Evolutionary conservation across 345 rosid species (phyloP).

Genomic region (Streptanthus diversifolius): DNA sequence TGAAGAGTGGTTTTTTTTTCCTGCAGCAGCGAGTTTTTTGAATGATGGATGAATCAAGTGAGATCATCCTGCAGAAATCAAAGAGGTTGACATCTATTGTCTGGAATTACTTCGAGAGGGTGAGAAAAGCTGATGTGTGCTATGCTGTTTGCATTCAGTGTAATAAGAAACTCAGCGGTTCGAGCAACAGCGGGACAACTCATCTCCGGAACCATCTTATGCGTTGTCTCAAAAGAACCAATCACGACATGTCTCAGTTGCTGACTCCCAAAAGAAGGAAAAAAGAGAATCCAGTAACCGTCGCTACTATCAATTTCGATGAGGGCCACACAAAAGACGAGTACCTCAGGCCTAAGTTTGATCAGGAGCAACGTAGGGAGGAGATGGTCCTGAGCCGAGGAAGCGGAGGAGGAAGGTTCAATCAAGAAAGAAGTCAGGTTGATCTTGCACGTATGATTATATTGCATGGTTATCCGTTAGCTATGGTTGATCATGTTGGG

Average conservation of each 20-base stretch:
- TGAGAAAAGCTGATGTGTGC: conserved; percentile 83
- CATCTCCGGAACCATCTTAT: conserved; percentile 90
- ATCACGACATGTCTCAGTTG: conserved; percentile 81
- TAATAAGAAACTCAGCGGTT: conserved; percentile 88
- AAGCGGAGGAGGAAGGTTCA: conserved; percentile 64
- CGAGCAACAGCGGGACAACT: conserved; percentile 95
- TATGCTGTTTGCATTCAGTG: conserved; percentile 87
- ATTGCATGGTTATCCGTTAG: conserved; percentile 70
- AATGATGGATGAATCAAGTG: conserved; percentile 73
- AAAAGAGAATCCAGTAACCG: conserved; percentile 52
- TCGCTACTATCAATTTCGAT: conserved; percentile 54
- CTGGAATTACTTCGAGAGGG: conserved; percentile 92
- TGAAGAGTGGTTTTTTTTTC: background rate
- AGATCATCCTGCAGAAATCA: conserved; percentile 59
- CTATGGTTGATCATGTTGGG: conserved; percentile 88
- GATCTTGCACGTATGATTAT: conserved; percentile 96
- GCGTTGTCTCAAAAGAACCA: conserved; percentile 84
- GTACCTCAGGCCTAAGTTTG: conserved; percentile 64
- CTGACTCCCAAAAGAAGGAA: conserved; percentile 73
- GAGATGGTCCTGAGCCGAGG: conserved; percentile 54
- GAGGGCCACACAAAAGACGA: conserved; percentile 77
- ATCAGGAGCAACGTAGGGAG: conserved; percentile 68
- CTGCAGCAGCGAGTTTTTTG: conserved; percentile 1
- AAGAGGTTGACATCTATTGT: conserved; percentile 90
- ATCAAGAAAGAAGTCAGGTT: conserved; percentile 66